phyloP scores from a whole-genome alignment of 1,284 basidiomycete species.

The Malassezia equina region DNA sequence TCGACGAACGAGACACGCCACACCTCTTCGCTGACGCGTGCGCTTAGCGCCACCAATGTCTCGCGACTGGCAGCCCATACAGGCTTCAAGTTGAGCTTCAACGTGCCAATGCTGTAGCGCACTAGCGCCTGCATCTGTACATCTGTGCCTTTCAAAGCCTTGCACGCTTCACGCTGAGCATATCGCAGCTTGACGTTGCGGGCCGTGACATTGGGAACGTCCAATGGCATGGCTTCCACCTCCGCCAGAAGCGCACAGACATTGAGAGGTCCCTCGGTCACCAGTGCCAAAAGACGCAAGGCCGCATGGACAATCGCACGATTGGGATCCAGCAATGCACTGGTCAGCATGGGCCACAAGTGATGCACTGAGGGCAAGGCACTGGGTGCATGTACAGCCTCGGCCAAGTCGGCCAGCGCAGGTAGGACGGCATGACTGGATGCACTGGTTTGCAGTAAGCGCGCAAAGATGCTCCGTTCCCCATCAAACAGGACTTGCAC shows the following conservation, averaged over 20 bases:
- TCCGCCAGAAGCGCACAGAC: constrained; percentile 23
- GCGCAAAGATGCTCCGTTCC: not conserved
- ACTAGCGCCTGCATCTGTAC: constrained; percentile 15
- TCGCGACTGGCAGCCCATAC: constrained; percentile 38
- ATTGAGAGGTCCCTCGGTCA: not conserved
- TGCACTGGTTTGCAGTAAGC: not conserved
- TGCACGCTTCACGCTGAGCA: constrained; percentile 23
- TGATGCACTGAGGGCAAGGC: not conserved
- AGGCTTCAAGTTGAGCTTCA: constrained; percentile 44
- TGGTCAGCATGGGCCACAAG: constrained; percentile 6
- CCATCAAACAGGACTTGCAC: constrained; percentile 1
- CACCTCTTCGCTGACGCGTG: constrained; percentile 16
- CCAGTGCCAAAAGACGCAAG: constrained; percentile 23
- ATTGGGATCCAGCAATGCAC: constrained; percentile 27
- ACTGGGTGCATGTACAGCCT: not conserved
- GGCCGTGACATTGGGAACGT: constrained; percentile 31
- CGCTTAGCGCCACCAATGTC: constrained; percentile 30
- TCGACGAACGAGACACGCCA: constrained; percentile 23
- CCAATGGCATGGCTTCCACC: constrained; percentile 30
- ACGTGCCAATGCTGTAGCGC: constrained; percentile 32
- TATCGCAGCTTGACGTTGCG: constrained; percentile 40
- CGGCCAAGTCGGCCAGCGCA: constrained; percentile 6
- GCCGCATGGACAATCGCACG: constrained; percentile 26
- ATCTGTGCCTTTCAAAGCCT: not conserved
- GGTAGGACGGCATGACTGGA: constrained; percentile 1